Evolutionary conservation across 768 basidiomycete species (phyloP), one percentile per base, ranked within the genome.

Genomic region (Lactifluus volemus): DNA sequence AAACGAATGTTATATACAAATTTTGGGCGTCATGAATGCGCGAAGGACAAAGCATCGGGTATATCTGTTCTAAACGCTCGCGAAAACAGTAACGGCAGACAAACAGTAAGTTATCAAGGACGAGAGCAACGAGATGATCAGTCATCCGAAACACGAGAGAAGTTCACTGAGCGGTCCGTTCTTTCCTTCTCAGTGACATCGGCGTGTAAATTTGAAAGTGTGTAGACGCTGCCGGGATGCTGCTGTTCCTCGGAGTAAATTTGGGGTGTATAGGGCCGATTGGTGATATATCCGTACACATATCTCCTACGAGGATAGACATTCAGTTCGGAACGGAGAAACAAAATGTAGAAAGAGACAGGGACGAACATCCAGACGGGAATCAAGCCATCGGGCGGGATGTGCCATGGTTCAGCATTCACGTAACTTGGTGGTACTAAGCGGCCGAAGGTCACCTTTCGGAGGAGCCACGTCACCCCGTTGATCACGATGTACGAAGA

Each of bases 401-500:
- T 73, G 10, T 79, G 75, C 88, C 88, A 91, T 53, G 76, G 76
- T 69, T 91, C 89, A 5, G 84, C 76, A 32, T 75, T 69, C 15
- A 86, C 84, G 63, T 82, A 83, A 68, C 81, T 83, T 3, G 83
- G 78, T 3, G 89, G 89, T 0, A 79, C 68, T 59, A 90, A 75
- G 38, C 82, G 78, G n/a, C 79, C 85, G n/a, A 78, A 71, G 5
- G 82, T 75, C 30, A 79, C 61, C 67, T 80, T 85, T 67, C 74
- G 78, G 58, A 91, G 49, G 15, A 78, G 19, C 70, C 81, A 79
- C 7, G 89, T 82, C 52, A 84, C 74, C 45, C 84, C 86, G 68
- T 94, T 93, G 60, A 94, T 74, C 58, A 89, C 63, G 50, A 89
- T 67, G 71, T 89, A 92, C 14, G 84, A 81, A 41, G 78, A 52